Evolutionary conservation across 2,329 filamentous ascomycete species (phyloP).

Genomic region (Aschersonia sp.): DNA sequence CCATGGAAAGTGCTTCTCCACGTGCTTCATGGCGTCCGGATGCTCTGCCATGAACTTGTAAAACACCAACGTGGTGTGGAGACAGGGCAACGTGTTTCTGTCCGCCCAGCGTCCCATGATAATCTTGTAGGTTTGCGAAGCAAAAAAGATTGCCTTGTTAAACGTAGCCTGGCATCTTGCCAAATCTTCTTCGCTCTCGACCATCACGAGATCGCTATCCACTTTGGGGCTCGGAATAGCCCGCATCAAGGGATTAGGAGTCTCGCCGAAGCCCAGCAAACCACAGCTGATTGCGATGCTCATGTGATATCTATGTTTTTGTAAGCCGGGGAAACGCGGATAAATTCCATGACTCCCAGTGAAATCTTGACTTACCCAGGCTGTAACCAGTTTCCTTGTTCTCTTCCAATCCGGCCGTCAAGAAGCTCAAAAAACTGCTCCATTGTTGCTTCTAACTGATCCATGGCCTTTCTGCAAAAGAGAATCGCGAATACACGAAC

Average conservation of each 20-base stretch:
- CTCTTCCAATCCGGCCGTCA: conserved; percentile 38
- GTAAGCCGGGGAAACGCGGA: neutral
- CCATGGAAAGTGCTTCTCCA: conserved; percentile 35
- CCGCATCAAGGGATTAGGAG: conserved; percentile 31
- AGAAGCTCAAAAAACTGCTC: conserved; percentile 37
- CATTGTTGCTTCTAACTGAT: conserved; percentile 29
- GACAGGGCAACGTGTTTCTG: conserved; percentile 43
- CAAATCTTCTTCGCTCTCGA: conserved; percentile 11
- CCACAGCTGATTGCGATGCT: conserved; percentile 17
- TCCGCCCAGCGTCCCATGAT: conserved; percentile 39
- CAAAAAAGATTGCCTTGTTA: conserved; percentile 22
- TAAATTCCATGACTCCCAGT: neutral
- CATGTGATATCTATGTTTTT: conserved; percentile 15
- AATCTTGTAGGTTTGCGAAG: conserved; percentile 27
- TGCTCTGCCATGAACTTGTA: conserved; percentile 26
- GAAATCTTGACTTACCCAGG: conserved; percentile 18
- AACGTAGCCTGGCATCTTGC: conserved; percentile 13
- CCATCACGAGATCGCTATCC: conserved; percentile 11
- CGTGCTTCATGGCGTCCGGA: conserved; percentile 1
- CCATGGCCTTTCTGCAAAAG: conserved; percentile 35
- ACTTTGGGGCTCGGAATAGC: conserved; percentile 15
- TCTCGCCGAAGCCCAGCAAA: conserved; percentile 18
- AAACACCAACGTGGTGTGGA: conserved; percentile 49
- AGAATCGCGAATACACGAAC: conserved; percentile 51
- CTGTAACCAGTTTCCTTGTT: conserved; percentile 35